Evolutionary conservation across 257 asterid genomes (phyloP), one percentile per base, ranked within the genome.

Genomic region (Nicotiana benthamiana): DNA sequence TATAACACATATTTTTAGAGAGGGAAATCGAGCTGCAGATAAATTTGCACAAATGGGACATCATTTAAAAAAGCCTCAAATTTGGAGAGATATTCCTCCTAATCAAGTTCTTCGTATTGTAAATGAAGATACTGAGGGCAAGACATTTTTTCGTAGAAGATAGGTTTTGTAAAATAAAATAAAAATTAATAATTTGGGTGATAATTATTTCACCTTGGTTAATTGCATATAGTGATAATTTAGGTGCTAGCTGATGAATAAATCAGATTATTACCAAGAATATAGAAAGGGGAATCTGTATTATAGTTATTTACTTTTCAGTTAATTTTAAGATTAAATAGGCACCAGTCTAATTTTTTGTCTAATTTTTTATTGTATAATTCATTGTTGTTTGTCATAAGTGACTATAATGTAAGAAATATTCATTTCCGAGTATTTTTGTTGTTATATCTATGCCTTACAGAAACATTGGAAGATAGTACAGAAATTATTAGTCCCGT

Each of bases 21-120:
- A 94, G 85, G 97, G 97, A 0, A 93, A 94, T 28, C 85, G 90
- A 66, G 96, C 97, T 3, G 97, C 98, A 2, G 88, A 94, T 80
- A 90, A 81, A 63, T 89, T 94, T 22, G 98, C 98, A 11, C 81
- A 89, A 64, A 82, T 94, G 85, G 98, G 97, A 12, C 89, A 94
- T 80, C 65, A 40, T 27, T 77, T 86, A 40, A 87, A 87, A 82
- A 84, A 78, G 82, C 97, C 95, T 26, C 93, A 86, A 36, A 77
- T 93, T 22, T 93, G 97, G 97, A 80, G 84, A 66, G 84, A 83
- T 27, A 6, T 34, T 24, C 94, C 95, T 63, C 96, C 94, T 0
- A 79, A 72, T 34, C 87, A 91, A 62, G 84, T 92, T 27, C 18
- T 88, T 54, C 83, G 77, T 3, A 83, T 93, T 62, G 87, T 93